Evolutionary conservation across 108 stramenopile genomes (phyloP), one percentile per base, ranked within the genome.

Genomic region (Cyclostephanos tholiformis): DNA sequence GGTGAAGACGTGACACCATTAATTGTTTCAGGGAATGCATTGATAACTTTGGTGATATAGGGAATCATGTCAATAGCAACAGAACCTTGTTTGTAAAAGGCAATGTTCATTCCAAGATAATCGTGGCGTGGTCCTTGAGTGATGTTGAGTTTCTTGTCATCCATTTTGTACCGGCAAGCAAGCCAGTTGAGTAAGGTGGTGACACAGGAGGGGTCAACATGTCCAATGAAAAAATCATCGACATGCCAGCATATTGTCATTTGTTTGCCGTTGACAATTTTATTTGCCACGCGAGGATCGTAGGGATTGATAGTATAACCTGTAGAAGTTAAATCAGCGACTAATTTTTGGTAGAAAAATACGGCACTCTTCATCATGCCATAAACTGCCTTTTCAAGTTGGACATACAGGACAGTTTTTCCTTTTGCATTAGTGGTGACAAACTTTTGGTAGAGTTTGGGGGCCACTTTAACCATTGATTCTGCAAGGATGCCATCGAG

Each of bases 81-180:
- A n/a, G 29, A 13, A 7, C 75, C 80, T 2, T 36, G 5, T 8
- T 41, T n/a, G 22, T 27, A 57, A 39, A 60, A 88, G 52, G 77
- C 77, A 17, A 85, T 13, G 8, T 44, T 46, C 82, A 85, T 87
- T 5, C 82, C 87, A 17, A 85, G 75, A 53, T 76, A 87, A 20
- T 72, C 63, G 57, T 77, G 76, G 4, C 22, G 30, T 2, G 48
- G 53, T 29, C 85, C 82, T 35, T 71, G 46, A 5, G 20, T 58
- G 2, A 30, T 3, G 11, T 36, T 44, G 23, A 51, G 49, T 29
- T 62, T 39, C 0, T 64, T 49, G 6, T 27, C 36, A 11, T 22
- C 58, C 22, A 26, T 20, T 5, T 57, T 71, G 41, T 77, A 77
- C 12, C 49, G 44, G 3, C 43, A 4, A 13, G 72, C 46, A 4